Evolutionary conservation across 495 filamentous ascomycete genomes (phyloP).

Genomic region (Pseudoneurospora amorphoporcata): DNA sequence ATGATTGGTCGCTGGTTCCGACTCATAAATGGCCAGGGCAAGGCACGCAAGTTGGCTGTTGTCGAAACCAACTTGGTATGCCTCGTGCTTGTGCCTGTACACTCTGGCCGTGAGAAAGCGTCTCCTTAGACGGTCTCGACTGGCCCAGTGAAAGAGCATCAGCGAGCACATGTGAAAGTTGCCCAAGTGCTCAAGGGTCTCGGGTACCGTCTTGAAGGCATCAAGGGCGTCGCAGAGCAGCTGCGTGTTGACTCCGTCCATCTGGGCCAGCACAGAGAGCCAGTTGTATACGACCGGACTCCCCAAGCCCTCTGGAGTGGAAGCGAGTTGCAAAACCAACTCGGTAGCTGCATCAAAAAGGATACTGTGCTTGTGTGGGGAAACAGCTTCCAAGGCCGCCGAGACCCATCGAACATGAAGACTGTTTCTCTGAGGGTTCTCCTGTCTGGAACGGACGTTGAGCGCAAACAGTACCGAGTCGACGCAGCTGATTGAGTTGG

Average conservation of each 20-base stretch:
- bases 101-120: not conserved
- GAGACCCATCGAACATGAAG: conserved; percentile 5
- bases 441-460: not conserved
- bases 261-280: conserved; percentile 19
- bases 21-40: conserved; percentile 15
- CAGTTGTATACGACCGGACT: conserved; percentile 13
- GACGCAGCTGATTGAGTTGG: not conserved
- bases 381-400: not conserved
- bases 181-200: conserved; percentile 2
- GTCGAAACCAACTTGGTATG: not conserved
- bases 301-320: not conserved
- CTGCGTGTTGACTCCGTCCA: conserved; percentile 9
- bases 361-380: not conserved
- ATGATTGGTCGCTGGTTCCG: conserved; percentile 1
- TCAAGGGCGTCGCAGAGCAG: conserved; percentile 7
- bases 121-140: conserved; percentile 11
- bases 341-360: conserved; percentile 11
- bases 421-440: not conserved
- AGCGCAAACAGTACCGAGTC: not conserved
- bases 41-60: conserved; percentile 17
- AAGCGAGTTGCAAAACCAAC: conserved; percentile 1
- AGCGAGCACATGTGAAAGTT: conserved; percentile 15
- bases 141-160: conserved; percentile 19
- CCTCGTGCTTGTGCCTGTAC: not conserved
- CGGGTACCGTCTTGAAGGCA: not conserved